Evolutionary conservation across 192 early-diverging fungal species (phyloP).

Genomic region (Rhizophagus prolifer): DNA sequence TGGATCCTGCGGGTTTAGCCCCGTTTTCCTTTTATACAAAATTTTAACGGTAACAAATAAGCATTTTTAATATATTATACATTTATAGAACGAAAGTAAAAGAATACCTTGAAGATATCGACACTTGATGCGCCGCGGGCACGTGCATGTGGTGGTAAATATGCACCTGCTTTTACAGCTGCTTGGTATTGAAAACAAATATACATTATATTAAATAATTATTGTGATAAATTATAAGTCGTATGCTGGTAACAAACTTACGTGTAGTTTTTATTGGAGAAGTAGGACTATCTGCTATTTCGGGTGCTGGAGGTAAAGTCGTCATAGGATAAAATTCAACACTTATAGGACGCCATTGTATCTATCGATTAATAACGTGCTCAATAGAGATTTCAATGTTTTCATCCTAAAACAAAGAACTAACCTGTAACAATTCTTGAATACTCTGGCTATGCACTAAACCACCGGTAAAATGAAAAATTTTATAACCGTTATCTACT

Average conservation of each 20-base stretch:
- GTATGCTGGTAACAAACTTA: conserved; percentile 7
- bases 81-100: not conserved
- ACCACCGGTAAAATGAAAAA: conserved; percentile 94
- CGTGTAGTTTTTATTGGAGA: conserved; percentile 50
- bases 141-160: conserved; percentile 71
- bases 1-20: conserved; percentile 20
- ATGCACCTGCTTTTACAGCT: conserved; percentile 57
- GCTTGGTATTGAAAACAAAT: not conserved
- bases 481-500: conserved; percentile 95
- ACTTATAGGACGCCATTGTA: conserved; percentile 65
- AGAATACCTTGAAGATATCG: conserved; percentile 38
- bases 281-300: conserved; percentile 52
- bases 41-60: not conserved
- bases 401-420: not conserved
- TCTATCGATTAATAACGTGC: conserved; percentile 22
- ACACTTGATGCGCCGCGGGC: conserved; percentile 52
- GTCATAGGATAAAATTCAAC: conserved; percentile 76
- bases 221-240: conserved; percentile 17
- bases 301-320: conserved; percentile 69
- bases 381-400: not conserved
- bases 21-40: conserved; percentile 26
- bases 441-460: conserved; percentile 73
- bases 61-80: not conserved
- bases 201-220: conserved; percentile 18
- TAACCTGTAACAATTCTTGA: conserved; percentile 86